Conservation (phyloP, 2,329 filamentous ascomycete genomes). For the Mariannaea sp. region DNA sequence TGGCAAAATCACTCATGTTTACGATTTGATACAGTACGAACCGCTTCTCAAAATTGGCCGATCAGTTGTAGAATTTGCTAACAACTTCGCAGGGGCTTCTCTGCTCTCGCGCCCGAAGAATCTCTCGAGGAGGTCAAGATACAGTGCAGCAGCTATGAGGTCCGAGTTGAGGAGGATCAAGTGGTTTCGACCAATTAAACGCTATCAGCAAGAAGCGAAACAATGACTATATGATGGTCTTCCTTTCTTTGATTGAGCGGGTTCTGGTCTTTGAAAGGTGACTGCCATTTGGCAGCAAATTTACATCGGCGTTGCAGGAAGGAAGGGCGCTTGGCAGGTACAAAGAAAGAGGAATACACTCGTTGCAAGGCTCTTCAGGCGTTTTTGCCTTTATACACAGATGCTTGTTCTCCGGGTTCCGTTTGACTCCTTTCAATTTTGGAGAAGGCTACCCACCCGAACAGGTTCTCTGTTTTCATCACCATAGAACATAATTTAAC, state of each 20-base stretch:
- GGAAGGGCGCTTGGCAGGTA: neutral
- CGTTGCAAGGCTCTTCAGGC: neutral
- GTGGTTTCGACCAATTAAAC: slow-evolving; percentile 55
- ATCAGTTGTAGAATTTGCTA: slow-evolving; percentile 27
- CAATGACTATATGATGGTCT: slow-evolving; percentile 1
- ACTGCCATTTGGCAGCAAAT: slow-evolving; percentile 12
- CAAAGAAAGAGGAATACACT: slow-evolving; percentile 1
- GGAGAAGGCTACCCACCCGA: neutral
- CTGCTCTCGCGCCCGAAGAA: slow-evolving; percentile 72
- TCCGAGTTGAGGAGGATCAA: slow-evolving; percentile 75
- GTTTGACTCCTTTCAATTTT: neutral
- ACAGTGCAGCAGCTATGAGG: slow-evolving; percentile 55
- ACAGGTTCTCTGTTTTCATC: no score
- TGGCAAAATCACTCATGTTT: slow-evolving; percentile 80
- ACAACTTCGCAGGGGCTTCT: slow-evolving; percentile 67
- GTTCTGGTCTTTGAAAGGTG: slow-evolving; percentile 1
- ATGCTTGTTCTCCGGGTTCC: neutral
- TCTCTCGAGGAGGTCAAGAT: slow-evolving; percentile 70
- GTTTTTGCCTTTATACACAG: neutral
- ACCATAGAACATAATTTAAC: no score
- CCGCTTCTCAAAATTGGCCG: neutral
- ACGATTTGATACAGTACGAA: slow-evolving; percentile 68
- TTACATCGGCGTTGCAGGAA: slow-evolving; percentile 13
- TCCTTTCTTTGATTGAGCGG: slow-evolving; percentile 12
- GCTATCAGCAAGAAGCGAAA: neutral